A percentile compares a stretch with the other conserved stretches of the same genome.
phyloP scores from a whole-genome alignment of 1,284 basidiomycete genomes.

The Puccinia sorghi region DNA sequence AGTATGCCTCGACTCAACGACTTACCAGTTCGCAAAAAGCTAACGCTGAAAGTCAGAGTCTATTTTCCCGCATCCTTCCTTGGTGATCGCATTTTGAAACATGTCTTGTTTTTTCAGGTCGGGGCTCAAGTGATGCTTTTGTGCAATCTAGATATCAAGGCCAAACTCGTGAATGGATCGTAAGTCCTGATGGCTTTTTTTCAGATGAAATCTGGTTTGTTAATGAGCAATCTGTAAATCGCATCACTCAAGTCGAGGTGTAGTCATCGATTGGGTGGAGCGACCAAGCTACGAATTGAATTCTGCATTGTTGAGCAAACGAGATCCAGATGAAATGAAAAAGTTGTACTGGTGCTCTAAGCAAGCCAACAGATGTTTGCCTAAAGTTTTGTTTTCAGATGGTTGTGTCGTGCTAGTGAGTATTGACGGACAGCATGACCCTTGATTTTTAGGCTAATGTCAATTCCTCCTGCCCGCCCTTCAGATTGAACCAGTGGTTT shows the following conservation, averaged over 20 bases:
- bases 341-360: slow-evolving; percentile 51
- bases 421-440: not conserved
- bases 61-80: not conserved
- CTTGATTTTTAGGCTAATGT: not conserved
- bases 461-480: slow-evolving; percentile 1
- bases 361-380: slow-evolving; percentile 50
- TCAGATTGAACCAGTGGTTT: slow-evolving; percentile 52
- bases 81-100: not conserved
- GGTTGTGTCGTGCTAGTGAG: slow-evolving; percentile 45
- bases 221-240: slow-evolving; percentile 14
- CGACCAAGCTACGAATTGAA: slow-evolving; percentile 22
- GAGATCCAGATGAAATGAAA: slow-evolving; percentile 10
- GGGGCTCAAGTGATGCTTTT: slow-evolving; percentile 54
- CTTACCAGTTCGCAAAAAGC: slow-evolving; percentile 45
- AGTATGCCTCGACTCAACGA: slow-evolving; percentile 52
- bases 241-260: slow-evolving; percentile 53
- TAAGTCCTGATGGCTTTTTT: not conserved
- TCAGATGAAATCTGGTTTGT: no score
- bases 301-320: not conserved
- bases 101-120: slow-evolving; percentile 22
- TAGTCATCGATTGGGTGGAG: slow-evolving; percentile 54
- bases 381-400: slow-evolving; percentile 52
- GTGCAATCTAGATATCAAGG: slow-evolving; percentile 53
- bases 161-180: slow-evolving; percentile 47
- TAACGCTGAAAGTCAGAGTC: slow-evolving; percentile 51